phyloP scores from a whole-genome alignment of 768 basidiomycete genomes.

The Cystofilobasidium capitatum region DNA sequence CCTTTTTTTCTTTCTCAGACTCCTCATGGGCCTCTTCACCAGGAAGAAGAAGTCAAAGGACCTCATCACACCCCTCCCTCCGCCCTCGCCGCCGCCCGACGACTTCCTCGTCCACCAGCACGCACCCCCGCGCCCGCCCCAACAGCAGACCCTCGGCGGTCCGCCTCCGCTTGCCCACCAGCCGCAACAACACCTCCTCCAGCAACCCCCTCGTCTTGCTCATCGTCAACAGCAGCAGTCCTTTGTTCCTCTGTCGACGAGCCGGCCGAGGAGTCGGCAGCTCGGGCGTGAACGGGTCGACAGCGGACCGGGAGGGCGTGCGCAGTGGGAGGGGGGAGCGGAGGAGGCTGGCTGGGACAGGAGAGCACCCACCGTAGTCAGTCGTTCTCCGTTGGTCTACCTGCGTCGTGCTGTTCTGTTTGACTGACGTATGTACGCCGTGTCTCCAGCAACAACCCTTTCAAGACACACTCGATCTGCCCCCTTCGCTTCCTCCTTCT shows the following conservation, averaged over 20 bases:
- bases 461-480: no score
- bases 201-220: no score
- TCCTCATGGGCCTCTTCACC: neutral
- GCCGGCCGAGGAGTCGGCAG: neutral
- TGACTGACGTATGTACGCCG: no score
- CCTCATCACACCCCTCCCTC: neutral
- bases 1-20: no score
- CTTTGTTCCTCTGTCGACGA: slow-evolving; percentile 3
- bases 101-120: no score
- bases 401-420: no score
- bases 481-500: no score
- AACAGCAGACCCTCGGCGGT: neutral
- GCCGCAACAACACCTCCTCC: neutral
- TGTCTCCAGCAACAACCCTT: no score
- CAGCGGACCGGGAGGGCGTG: slow-evolving; percentile 5
- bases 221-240: no score
- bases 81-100: neutral
- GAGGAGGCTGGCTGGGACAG: neutral
- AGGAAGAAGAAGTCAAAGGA: neutral
- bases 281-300: no score
- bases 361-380: neutral
- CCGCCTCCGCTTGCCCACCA: neutral
- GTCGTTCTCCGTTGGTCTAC: no score
- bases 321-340: slow-evolving; percentile 7
- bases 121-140: neutral